phyloP scores from a whole-genome alignment of 306 rosid genomes.

The Rosa lucieae region DNA sequence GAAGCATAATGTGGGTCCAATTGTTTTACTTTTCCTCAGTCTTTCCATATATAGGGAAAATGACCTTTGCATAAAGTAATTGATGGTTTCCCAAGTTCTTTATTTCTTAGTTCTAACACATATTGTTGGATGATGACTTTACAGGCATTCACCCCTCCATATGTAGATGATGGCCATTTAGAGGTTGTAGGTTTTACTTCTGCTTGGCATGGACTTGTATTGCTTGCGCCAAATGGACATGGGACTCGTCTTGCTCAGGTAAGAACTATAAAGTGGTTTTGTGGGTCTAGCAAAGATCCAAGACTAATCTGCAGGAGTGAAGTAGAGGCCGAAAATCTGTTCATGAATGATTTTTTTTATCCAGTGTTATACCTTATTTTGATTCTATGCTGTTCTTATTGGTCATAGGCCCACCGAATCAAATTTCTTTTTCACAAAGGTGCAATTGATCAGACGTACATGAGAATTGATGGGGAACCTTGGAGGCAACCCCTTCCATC shows the following conservation, averaged over 20 bases:
- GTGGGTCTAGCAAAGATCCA: not conserved
- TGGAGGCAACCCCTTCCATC: conserved; percentile 96
- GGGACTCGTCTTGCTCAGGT: conserved; percentile 99
- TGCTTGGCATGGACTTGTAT: conserved; percentile 98
- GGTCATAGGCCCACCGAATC: conserved; percentile 66
- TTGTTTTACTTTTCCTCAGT: conserved; percentile 3
- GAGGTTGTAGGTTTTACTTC: conserved; percentile 93
- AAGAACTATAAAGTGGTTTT: conserved; percentile 1
- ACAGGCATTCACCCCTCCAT: conserved; percentile 78
- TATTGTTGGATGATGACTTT: conserved; percentile 24
- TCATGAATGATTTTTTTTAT: not conserved
- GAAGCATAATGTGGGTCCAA: conserved; percentile 51
- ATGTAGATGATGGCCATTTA: conserved; percentile 83
- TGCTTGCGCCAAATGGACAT: conserved; percentile 92
- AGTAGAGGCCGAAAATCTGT: not conserved
- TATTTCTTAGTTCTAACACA: conserved; percentile 2
- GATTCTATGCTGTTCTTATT: conserved; percentile 3
- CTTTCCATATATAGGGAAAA: not conserved
- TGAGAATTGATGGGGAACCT: conserved; percentile 97
- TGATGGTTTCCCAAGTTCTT: not conserved
- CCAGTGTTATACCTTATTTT: not conserved
- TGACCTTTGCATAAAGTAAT: conserved; percentile 7
- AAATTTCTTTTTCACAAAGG: conserved; percentile 79
- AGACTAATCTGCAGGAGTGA: not conserved
- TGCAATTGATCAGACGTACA: conserved; percentile 66